phyloP scores from a whole-genome alignment of 2,329 filamentous ascomycete species.

The Verticillium albo-atrum region DNA sequence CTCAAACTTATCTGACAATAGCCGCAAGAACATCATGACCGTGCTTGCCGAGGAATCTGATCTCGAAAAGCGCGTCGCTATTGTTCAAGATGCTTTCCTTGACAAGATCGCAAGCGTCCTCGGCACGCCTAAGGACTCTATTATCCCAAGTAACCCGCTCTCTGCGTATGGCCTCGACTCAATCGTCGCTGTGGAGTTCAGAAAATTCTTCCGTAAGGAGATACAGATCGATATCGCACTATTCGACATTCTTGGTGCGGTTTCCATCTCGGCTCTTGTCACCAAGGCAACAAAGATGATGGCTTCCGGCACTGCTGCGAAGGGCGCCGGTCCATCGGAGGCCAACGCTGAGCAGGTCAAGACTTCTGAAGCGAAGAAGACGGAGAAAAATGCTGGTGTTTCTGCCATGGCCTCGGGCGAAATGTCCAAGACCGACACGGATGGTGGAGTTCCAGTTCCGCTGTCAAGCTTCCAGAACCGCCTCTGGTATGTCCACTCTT shows the following conservation, averaged over 20 bases:
- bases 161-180: slow-evolving; percentile 17
- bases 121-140: slow-evolving; percentile 8
- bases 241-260: slow-evolving; percentile 15
- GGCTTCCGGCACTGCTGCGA: slow-evolving; percentile 9
- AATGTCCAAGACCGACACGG: slow-evolving; percentile 10
- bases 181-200: slow-evolving; percentile 17
- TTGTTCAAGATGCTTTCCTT: slow-evolving; percentile 12
- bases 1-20: slow-evolving; percentile 5
- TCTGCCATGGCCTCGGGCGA: slow-evolving; percentile 17
- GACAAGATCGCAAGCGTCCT: slow-evolving; percentile 14
- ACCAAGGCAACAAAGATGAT: slow-evolving; percentile 17
- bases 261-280: slow-evolving; percentile 15
- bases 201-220: slow-evolving; percentile 15
- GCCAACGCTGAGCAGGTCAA: slow-evolving; percentile 11
- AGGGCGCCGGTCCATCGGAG: slow-evolving; percentile 5
- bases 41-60: slow-evolving; percentile 6
- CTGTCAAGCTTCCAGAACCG: slow-evolving; percentile 20
- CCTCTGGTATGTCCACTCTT: slow-evolving; percentile 19
- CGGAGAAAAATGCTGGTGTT: slow-evolving; percentile 5
- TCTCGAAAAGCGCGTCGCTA: slow-evolving; percentile 6
- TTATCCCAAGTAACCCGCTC: slow-evolving; percentile 10
- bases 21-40: slow-evolving; percentile 14
- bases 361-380: slow-evolving; percentile 3
- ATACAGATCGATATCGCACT: slow-evolving; percentile 15
- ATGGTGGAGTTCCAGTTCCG: slow-evolving; percentile 9